phyloP scores from a whole-genome alignment of 352 stramenopile species.

The Phytophthora pisi region DNA sequence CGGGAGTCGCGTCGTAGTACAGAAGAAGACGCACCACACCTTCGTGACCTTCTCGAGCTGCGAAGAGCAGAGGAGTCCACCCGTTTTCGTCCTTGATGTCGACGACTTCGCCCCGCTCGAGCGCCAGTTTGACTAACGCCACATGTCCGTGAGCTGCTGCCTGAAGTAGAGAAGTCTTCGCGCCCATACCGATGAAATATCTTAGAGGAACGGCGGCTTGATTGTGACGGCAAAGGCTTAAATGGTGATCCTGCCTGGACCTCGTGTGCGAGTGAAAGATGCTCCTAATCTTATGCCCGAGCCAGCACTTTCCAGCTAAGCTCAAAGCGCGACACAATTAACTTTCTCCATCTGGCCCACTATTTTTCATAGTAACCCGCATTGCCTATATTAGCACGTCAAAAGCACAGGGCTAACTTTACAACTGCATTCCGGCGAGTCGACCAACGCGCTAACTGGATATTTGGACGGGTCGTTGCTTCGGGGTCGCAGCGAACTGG shows the following conservation, averaged over 20 bases:
- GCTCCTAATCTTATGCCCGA: background rate
- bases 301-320: background rate
- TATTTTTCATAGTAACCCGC: no score
- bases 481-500: background rate
- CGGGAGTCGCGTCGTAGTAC: constrained; percentile 5
- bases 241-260: background rate
- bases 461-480: background rate
- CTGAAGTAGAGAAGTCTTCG: background rate
- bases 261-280: background rate
- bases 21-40: constrained; percentile 15
- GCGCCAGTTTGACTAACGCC: background rate
- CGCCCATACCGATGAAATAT: background rate
- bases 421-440: background rate
- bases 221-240: background rate
- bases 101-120: constrained; percentile 10
- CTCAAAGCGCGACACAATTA: no score
- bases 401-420: background rate
- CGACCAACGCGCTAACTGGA: background rate
- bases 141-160: background rate
- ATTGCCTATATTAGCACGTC: background rate
- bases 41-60: constrained; percentile 15
- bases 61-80: constrained; percentile 22
- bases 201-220: background rate
- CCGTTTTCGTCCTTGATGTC: constrained; percentile 8
- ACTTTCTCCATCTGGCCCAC: background rate